Evolutionary conservation across 2,329 filamentous ascomycete species (phyloP), one percentile per base, ranked within the genome.

Genomic region (Nothomitra cinnamomea): DNA sequence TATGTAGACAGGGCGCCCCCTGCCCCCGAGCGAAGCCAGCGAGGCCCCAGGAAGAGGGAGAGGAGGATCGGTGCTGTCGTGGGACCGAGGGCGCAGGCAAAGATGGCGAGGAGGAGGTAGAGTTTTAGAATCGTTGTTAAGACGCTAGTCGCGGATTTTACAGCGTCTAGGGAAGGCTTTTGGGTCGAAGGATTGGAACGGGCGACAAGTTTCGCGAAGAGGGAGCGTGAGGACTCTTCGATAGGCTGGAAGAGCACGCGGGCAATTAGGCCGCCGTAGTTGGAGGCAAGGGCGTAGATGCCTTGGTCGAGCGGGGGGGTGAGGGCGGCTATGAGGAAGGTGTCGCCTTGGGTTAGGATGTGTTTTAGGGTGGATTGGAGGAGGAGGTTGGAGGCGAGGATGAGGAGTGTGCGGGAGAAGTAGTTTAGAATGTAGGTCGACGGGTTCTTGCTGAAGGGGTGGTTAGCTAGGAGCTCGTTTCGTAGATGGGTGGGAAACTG

Each of bases 181-280:
- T 59, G 53, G 19, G 58, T 58, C 12, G 57, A 57, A 13, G 49
- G 55, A 5, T 56, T 48, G 56, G 60, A 45, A 56, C 61, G 73
- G 66, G 70, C 69, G 21, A 95, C 79, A 0, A 95, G 72, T 35
- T 84, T 84, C 52, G 87, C 89, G 61, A 96, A 95, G 63, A 95
- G 82, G 63, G 83, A 88, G 40, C 94, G 83, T 58, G 85, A 89
- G 65, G 84, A 90, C 67, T 98, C 94, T 67, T 98, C 92, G 56
- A 98, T 80, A 6, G 92, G 94, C 62, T 96, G 92, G 65, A 98
- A 90, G 51, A 98, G 71, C 58, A 96, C 79, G 2, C 92, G 79
- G 0, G 92, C 92, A 25, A 94, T 71, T 0, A 98, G 77, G 1
- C 89, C 86, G 21, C 92, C 92, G 65, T 92, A 98, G 67, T 96